Percentiles rank a stretch among this genome's conserved stretches.
Conservation (phyloP, 768 basidiomycete species). For the Austroboletus festivus region DNA sequence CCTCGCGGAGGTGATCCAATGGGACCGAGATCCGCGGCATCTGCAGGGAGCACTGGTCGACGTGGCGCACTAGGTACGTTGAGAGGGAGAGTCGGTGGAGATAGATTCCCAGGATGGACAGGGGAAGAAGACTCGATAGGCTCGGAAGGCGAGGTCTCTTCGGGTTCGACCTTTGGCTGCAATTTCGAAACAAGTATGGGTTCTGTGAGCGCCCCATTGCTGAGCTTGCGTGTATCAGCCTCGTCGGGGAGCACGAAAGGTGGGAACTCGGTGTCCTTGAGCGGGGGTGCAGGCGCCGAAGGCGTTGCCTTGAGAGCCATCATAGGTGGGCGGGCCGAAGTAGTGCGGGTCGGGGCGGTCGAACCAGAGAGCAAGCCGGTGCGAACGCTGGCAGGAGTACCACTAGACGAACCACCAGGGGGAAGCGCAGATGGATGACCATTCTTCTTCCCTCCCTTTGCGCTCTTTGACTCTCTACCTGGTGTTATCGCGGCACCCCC, state of each 20-base stretch:
- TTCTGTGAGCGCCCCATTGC: conserved; percentile 3
- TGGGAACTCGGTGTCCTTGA: conserved; percentile 73
- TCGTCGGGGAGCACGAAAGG: conserved; percentile 68
- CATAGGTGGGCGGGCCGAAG: conserved; percentile 55
- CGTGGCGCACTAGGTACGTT: conserved; percentile 50
- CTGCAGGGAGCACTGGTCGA: conserved; percentile 35
- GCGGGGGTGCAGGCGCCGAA: conserved; percentile 74
- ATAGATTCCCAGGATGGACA: conserved; percentile 29
- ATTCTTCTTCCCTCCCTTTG: conserved; percentile 39
- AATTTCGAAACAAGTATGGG: background rate
- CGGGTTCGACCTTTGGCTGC: conserved; percentile 13
- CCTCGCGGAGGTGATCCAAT: conserved; percentile 75
- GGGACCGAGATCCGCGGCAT: conserved; percentile 66
- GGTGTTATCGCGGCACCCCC: conserved; percentile 35
- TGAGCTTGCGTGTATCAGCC: conserved; percentile 25
- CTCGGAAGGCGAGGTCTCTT: conserved; percentile 2
- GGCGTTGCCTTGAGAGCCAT: conserved; percentile 72
- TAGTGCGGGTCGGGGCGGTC: conserved; percentile 62
- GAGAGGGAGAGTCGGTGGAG: conserved; percentile 52
- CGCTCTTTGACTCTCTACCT: conserved; percentile 29
- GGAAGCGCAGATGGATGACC: conserved; percentile 22
- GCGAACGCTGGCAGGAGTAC: conserved; percentile 10
- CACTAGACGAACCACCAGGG: conserved; percentile 11
- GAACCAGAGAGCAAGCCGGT: conserved; percentile 46
- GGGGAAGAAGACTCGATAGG: conserved; percentile 12